Evolutionary conservation across 352 stramenopile species (phyloP), one percentile per base, ranked within the genome.

Genomic region (Blastocystis sp.): DNA sequence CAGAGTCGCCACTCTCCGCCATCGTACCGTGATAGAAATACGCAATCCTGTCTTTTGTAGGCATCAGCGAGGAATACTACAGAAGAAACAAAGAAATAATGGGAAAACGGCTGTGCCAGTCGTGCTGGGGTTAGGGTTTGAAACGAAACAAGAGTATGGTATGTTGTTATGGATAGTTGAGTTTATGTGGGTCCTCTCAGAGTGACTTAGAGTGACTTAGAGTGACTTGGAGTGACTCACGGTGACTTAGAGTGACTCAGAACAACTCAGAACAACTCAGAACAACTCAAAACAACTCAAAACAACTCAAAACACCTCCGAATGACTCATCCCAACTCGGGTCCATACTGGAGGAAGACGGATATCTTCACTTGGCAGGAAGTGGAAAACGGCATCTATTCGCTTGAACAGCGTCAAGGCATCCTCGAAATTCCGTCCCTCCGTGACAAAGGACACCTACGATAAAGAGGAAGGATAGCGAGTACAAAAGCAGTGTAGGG

Each of bases 241-340:
- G n/a, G n/a, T n/a, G n/a, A n/a, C n/a, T n/a, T n/a, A n/a, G n/a
- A n/a, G n/a, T n/a, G n/a, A n/a, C n/a, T n/a, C n/a, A n/a, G n/a
- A n/a, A n/a, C n/a, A n/a, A n/a, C n/a, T n/a, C n/a, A n/a, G 61
- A 81, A 35, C 55, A 81, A 62, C 24, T 69, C 26, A 81, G 61
- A 81, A 35, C 55, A 81, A 62, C 24, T 69, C 26, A 81, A 81
- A 81, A 35, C 55, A 81, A 62, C 24, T 69, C 26, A 81, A 81
- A 81, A 35, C 55, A 81, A 62, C 24, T 69, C 26, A 81, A 19
- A 81, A 80, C 24, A 6, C 24, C 60, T 37, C 29, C 55, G 71
- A 81, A 80, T 29, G 9, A n/a, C n/a, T n/a, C n/a, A n/a, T n/a
- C n/a, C n/a, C 74, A 50, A 85, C 24, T 41, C 33, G n/a, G 13